These are phyloP conservation scores for Pseudevernia furfuracea DNA, from an alignment of 495 filamentous ascomycete species.

Conservation along the genomic window DNA sequence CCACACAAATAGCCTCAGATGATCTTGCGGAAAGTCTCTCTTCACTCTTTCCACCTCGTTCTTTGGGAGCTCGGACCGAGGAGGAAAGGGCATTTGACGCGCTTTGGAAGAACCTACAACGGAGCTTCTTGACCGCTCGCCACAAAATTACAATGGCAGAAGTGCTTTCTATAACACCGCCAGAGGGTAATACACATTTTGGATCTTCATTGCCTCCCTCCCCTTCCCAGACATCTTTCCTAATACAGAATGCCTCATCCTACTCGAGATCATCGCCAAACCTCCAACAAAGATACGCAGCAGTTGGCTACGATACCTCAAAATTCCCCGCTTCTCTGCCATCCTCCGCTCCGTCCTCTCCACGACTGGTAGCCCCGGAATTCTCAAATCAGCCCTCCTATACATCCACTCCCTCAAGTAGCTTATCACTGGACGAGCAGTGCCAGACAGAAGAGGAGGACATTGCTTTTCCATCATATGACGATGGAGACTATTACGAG, in stretches of 20 bases:
- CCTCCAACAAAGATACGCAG: slow-evolving; percentile 29
- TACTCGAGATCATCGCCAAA: slow-evolving; percentile 33
- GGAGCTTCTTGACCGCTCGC: background rate
- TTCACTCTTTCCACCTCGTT: slow-evolving; percentile 13
- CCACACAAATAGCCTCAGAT: slow-evolving; percentile 16
- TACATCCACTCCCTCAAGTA: slow-evolving; percentile 55
- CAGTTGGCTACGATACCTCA: slow-evolving; percentile 32
- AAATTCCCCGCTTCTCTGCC: slow-evolving; percentile 33
- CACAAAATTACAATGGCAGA: slow-evolving; percentile 36
- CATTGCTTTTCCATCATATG: slow-evolving; percentile 52
- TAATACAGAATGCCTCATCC: slow-evolving; percentile 32
- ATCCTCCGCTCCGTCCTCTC: slow-evolving; percentile 37
- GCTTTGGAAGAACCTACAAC: slow-evolving; percentile 2
- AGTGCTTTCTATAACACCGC: slow-evolving; percentile 33
- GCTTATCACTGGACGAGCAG: slow-evolving; percentile 51
- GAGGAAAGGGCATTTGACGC: slow-evolving; percentile 13
- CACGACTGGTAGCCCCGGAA: slow-evolving; percentile 25
- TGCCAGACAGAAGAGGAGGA: slow-evolving; percentile 47
- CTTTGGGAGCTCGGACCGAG: slow-evolving; percentile 13
- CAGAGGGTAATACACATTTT: slow-evolving; percentile 37
- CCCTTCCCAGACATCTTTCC: slow-evolving; percentile 39
- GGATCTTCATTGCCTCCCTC: slow-evolving; percentile 38
- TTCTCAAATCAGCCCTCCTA: slow-evolving; percentile 34
- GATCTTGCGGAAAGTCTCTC: slow-evolving; percentile 13
- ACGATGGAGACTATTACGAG: slow-evolving; percentile 34